These are phyloP conservation scores for Crucibulum laeve DNA, from an alignment of 768 basidiomycete genomes.

Conservation along the genomic window DNA sequence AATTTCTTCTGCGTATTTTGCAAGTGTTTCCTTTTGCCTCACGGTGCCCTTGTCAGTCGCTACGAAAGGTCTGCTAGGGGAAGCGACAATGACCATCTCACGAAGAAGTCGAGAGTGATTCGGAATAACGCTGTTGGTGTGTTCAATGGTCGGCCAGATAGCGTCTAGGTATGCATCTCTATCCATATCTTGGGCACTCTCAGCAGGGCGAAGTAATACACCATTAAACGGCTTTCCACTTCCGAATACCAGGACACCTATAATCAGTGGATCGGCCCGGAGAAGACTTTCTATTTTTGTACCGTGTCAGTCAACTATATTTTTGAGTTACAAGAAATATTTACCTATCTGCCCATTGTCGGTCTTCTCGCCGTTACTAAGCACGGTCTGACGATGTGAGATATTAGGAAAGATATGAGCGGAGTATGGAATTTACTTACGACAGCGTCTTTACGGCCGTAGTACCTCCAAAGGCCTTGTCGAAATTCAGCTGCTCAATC, in stretches of 20 bases:
- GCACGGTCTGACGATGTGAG: slow-evolving; percentile 19
- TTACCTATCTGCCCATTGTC: slow-evolving; percentile 21
- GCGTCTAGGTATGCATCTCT: slow-evolving; percentile 9
- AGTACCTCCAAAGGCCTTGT: slow-evolving; percentile 12
- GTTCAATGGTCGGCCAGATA: slow-evolving; percentile 17
- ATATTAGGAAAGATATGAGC: background rate
- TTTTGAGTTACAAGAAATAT: background rate
- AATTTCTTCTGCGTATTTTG: slow-evolving; percentile 20
- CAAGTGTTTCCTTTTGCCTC: slow-evolving; percentile 11
- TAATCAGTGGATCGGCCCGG: slow-evolving; percentile 12
- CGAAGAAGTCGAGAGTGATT: slow-evolving; percentile 20
- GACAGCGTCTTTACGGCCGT: slow-evolving; percentile 15
- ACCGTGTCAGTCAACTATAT: too few relatives aligned
- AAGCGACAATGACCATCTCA: slow-evolving; percentile 17
- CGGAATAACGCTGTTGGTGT: slow-evolving; percentile 18
- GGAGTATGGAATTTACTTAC: slow-evolving; percentile 8
- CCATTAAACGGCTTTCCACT: slow-evolving; percentile 17
- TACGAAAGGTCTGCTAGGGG: slow-evolving; percentile 13
- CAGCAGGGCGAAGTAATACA: slow-evolving; percentile 12
- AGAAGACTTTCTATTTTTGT: slow-evolving; percentile 14
- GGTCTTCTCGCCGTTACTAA: slow-evolving; percentile 24
- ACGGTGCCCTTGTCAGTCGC: slow-evolving; percentile 21
- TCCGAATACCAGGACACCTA: slow-evolving; percentile 17
- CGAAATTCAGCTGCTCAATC: background rate
- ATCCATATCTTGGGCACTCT: slow-evolving; percentile 1